Conservation (phyloP, 1,284 basidiomycete species). For the Cystobasidium pallidum region DNA sequence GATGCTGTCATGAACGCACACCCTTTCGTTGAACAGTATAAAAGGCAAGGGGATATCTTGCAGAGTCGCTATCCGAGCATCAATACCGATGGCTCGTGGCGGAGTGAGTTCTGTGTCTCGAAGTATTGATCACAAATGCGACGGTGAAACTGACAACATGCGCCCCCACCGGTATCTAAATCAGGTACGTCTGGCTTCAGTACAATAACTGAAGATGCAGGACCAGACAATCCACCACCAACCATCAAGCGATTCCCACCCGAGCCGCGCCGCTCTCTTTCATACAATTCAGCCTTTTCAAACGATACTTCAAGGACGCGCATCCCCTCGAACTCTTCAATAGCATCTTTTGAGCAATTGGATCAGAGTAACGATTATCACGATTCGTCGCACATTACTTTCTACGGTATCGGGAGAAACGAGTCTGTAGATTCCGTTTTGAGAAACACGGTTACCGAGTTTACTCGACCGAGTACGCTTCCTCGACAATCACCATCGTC, state of each 20-base stretch:
- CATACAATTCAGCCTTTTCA: slow-evolving; percentile 21
- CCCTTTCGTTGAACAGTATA: slow-evolving; percentile 41
- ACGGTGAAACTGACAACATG: no score
- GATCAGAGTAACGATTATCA: slow-evolving; percentile 2
- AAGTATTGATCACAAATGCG: not conserved
- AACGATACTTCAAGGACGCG: slow-evolving; percentile 21
- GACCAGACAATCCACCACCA: slow-evolving; percentile 4
- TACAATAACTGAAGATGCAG: slow-evolving; percentile 36
- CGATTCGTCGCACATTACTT: slow-evolving; percentile 40
- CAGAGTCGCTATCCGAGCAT: slow-evolving; percentile 22
- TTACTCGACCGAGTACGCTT: slow-evolving; percentile 30
- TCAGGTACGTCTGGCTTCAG: slow-evolving; percentile 33
- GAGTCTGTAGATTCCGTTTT: slow-evolving; percentile 57
- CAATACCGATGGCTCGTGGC: slow-evolving; percentile 4
- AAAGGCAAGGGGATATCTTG: slow-evolving; percentile 26
- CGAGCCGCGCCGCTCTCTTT: slow-evolving; percentile 27
- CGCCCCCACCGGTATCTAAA: no score
- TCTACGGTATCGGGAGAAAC: slow-evolving; percentile 54
- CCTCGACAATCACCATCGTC: not conserved
- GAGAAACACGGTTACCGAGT: slow-evolving; percentile 54
- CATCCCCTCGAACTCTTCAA: slow-evolving; percentile 19
- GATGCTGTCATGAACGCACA: slow-evolving; percentile 19
- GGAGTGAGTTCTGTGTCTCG: not conserved
- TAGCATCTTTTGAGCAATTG: slow-evolving; percentile 4
- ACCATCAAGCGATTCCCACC: slow-evolving; percentile 23